phyloP scores from a whole-genome alignment of 352 stramenopile species.

The Peronospora farinosa region DNA sequence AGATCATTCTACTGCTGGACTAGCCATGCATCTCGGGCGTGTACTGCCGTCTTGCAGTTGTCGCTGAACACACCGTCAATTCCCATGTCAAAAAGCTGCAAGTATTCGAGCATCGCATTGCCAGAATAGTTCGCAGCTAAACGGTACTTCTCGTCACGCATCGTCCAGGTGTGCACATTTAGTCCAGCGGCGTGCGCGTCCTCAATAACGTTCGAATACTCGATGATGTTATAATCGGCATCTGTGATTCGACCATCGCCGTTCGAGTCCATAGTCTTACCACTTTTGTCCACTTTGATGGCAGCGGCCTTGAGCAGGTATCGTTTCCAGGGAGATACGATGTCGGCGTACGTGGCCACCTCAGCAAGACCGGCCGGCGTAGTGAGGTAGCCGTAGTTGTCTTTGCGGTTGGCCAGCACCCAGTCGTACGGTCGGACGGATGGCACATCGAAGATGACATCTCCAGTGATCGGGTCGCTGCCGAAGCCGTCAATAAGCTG shows the following conservation, averaged over 20 bases:
- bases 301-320: conserved; percentile 56
- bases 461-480: conserved; percentile 49
- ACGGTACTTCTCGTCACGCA: conserved; percentile 61
- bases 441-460: conserved; percentile 40
- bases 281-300: conserved; percentile 33
- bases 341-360: conserved; percentile 57
- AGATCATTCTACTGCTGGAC: conserved; percentile 22
- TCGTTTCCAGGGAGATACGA: conserved; percentile 80
- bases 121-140: conserved; percentile 57
- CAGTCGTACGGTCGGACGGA: conserved; percentile 60
- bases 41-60: conserved; percentile 48
- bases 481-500: conserved; percentile 69
- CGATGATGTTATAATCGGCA: conserved; percentile 50
- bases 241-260: conserved; percentile 55
- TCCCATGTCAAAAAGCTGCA: conserved; percentile 54
- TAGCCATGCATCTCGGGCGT: conserved; percentile 37
- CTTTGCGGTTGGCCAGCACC: conserved; percentile 43
- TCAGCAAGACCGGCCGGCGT: conserved; percentile 51
- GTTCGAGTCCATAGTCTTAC: conserved; percentile 49
- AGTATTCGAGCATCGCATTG: conserved; percentile 56
- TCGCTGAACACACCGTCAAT: conserved; percentile 62
- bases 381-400: conserved; percentile 51
- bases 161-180: conserved; percentile 54
- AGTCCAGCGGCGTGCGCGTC: conserved; percentile 50
- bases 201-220: conserved; percentile 37